Percentiles rank a stretch among this genome's conserved stretches.
Conservation (phyloP, 352 stramenopile genomes). For the Globisporangium paroecandrum region DNA sequence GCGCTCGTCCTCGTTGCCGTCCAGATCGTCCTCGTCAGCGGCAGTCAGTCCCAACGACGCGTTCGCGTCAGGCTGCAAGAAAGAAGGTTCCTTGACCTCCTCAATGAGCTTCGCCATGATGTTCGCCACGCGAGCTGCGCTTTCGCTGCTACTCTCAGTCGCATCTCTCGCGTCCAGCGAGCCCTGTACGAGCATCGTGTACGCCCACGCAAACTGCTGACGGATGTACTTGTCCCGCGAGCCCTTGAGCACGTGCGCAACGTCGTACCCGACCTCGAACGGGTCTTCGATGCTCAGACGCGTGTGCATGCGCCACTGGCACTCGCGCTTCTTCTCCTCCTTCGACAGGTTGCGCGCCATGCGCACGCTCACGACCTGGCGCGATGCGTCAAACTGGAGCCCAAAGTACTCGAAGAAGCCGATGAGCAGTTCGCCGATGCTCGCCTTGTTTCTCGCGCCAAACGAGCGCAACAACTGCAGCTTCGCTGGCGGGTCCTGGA, state of each 20-base stretch:
- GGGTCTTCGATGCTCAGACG: conserved; percentile 96
- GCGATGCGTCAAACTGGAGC: conserved; percentile 63
- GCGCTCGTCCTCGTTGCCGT: not conserved
- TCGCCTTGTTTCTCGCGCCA: conserved; percentile 44
- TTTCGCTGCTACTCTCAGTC: not conserved
- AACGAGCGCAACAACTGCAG: conserved; percentile 38
- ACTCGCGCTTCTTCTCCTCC: conserved; percentile 63
- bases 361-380: conserved; percentile 64
- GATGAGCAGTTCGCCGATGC: conserved; percentile 61
- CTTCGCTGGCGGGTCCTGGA: conserved; percentile 44
- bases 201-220: conserved; percentile 75
- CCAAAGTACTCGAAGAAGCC: conserved; percentile 81
- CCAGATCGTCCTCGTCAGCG: not conserved
- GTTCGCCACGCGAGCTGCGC: not conserved
- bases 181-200: conserved; percentile 54
- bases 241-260: conserved; percentile 95
- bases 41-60: not conserved
- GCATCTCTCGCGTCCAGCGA: conserved; percentile 9
- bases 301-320: conserved; percentile 74
- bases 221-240: conserved; percentile 83
- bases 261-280: conserved; percentile 98
- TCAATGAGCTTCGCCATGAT: conserved; percentile 15
- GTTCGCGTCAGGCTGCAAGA: conserved; percentile 12
- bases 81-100: conserved; percentile 13
- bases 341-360: conserved; percentile 67